phyloP scores from a whole-genome alignment of 1,284 basidiomycete species.

The Tilletia walkeri region DNA sequence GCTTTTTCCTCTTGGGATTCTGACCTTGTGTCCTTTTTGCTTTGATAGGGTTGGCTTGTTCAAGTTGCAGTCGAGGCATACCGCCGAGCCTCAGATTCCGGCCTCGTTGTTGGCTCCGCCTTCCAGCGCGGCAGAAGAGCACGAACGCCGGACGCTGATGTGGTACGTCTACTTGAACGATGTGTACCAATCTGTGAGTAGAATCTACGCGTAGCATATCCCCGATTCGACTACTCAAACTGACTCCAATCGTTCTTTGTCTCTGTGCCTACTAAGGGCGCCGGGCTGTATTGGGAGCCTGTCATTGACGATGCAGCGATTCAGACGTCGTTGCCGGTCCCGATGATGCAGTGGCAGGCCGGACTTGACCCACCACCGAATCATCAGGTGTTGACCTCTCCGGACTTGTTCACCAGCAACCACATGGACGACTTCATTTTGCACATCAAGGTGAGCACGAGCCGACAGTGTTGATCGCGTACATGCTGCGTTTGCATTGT shows the following conservation, averaged over 20 bases:
- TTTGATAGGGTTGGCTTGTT: slow-evolving; percentile 17
- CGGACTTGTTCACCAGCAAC: slow-evolving; percentile 27
- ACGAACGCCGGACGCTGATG: slow-evolving; percentile 24
- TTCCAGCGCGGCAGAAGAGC: slow-evolving; percentile 19
- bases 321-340: slow-evolving; percentile 21
- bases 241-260: slow-evolving; percentile 11
- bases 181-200: slow-evolving; percentile 16
- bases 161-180: slow-evolving; percentile 30
- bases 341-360: slow-evolving; percentile 22
- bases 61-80: slow-evolving; percentile 22
- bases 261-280: not conserved
- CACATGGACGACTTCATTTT: slow-evolving; percentile 30
- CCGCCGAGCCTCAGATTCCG: not conserved
- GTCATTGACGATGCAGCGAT: slow-evolving; percentile 22
- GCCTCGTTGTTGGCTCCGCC: slow-evolving; percentile 15
- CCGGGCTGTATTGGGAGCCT: slow-evolving; percentile 21
- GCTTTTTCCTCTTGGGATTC: not conserved
- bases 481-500: not conserved
- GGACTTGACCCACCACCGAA: slow-evolving; percentile 20
- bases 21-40: not conserved
- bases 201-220: not conserved
- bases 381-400: slow-evolving; percentile 23
- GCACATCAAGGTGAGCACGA: slow-evolving; percentile 24
- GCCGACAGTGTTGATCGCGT: slow-evolving; percentile 5
- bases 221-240: not conserved